Conservation (phyloP, 2,329 filamentous ascomycete genomes). For the Chlorencoelia australis region DNA sequence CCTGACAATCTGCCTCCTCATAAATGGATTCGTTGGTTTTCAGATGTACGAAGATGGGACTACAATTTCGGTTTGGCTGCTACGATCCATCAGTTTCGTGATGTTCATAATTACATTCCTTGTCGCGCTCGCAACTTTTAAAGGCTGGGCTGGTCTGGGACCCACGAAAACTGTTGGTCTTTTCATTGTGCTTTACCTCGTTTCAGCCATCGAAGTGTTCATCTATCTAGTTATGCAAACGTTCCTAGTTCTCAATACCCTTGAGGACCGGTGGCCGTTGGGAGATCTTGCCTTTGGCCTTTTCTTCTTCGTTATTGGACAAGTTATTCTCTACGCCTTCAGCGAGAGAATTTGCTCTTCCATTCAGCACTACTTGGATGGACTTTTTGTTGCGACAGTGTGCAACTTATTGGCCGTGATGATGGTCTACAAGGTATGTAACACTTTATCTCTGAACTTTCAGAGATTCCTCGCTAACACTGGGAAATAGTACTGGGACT, state of each 20-base stretch:
- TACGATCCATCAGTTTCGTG: conserved; percentile 64
- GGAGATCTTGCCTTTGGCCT: conserved; percentile 85
- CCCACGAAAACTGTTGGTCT: conserved; percentile 81
- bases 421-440: conserved; percentile 94
- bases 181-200: conserved; percentile 83
- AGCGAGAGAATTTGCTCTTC: conserved; percentile 75
- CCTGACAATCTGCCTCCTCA: conserved; percentile 76
- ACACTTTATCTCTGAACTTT: neutral
- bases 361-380: conserved; percentile 87
- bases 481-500: conserved; percentile 83
- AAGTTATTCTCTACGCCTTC: conserved; percentile 87
- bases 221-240: conserved; percentile 84
- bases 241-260: conserved; percentile 75
- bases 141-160: conserved; percentile 74
- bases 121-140: conserved; percentile 85
- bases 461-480: neutral
- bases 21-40: conserved; percentile 98
- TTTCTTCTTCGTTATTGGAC: conserved; percentile 84
- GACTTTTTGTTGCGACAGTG: conserved; percentile 85
- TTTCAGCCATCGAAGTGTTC: conserved; percentile 79
- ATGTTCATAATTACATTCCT: conserved; percentile 84
- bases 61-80: conserved; percentile 82
- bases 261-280: conserved; percentile 92
- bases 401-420: conserved; percentile 93
- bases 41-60: conserved; percentile 98